These are phyloP conservation scores for Setaria italica DNA, from an alignment of 202 grass and related monocot genomes.

Conservation along the genomic window DNA sequence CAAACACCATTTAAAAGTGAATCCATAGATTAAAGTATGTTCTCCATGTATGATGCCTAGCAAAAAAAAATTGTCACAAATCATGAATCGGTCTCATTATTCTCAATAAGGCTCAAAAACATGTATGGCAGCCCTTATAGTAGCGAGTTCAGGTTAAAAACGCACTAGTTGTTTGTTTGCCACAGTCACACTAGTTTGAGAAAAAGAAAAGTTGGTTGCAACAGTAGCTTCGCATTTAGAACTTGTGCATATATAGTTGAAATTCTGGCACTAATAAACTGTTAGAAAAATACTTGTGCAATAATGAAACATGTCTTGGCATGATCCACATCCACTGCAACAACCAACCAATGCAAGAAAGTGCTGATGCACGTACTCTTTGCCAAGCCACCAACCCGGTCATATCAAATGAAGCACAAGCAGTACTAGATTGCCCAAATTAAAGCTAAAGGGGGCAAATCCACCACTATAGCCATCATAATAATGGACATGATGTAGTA, in stretches of 20 bases:
- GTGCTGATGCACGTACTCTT: background rate
- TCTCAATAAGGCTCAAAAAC: too few species aligned
- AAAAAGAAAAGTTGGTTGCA: background rate
- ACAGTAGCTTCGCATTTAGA: background rate
- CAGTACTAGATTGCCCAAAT: background rate
- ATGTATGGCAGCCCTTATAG: too few species aligned
- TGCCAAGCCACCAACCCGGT: background rate
- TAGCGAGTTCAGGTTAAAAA: too few species aligned
- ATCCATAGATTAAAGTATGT: too few species aligned
- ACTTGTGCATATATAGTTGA: background rate
- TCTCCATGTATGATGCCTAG: too few species aligned
- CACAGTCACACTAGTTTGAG: too few species aligned
- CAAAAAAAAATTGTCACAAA: too few species aligned
- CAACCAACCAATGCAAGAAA: background rate
- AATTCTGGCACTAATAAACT: too few species aligned
- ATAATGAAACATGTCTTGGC: background rate
- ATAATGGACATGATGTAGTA: background rate
- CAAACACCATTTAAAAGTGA: too few species aligned
- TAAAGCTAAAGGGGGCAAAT: background rate
- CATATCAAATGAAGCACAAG: conserved; percentile 25
- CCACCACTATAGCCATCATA: background rate
- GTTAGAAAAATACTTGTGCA: background rate
- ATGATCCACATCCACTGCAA: background rate
- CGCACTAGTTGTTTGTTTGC: too few species aligned
- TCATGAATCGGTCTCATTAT: too few species aligned